Conservation (phyloP, 768 basidiomycete species). For the Trametes maxima region DNA sequence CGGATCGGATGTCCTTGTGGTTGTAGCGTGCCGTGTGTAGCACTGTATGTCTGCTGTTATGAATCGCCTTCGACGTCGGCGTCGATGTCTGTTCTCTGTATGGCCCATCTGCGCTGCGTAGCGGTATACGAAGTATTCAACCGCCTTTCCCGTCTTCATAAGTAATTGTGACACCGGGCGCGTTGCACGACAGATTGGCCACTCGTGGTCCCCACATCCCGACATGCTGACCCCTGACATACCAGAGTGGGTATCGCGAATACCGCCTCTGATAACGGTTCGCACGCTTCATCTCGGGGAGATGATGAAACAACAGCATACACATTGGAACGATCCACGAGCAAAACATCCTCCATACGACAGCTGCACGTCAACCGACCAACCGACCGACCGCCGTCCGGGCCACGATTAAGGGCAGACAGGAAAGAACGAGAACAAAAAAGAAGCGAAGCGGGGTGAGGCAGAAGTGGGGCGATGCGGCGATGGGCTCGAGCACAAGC, state of each 20-base stretch:
- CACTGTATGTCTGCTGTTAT: too few relatives aligned
- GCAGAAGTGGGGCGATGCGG: neutral
- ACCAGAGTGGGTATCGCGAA: neutral
- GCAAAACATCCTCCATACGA: constrained; percentile 11
- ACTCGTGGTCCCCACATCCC: neutral
- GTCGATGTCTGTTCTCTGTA: too few relatives aligned
- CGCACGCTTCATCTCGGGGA: constrained; percentile 2
- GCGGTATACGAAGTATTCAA: too few relatives aligned
- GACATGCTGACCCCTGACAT: neutral
- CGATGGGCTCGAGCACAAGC: neutral
- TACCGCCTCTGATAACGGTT: neutral
- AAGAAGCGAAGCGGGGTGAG: neutral
- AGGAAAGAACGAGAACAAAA: neutral
- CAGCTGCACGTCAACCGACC: neutral
- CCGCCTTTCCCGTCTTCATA: neutral
- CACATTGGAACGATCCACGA: constrained; percentile 22
- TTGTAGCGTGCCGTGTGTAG: neutral
- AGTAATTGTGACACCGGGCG: neutral
- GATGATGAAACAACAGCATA: constrained; percentile 11
- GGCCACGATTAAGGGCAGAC: constrained; percentile 4
- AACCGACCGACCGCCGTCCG: too few relatives aligned
- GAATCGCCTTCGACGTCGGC: neutral
- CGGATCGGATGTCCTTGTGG: neutral
- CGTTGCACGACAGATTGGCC: neutral
- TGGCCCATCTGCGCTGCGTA: too few relatives aligned